Evolutionary conservation across 257 asterid species (phyloP), one percentile per base, ranked within the genome.

Genomic region (Cruciata laevipes): DNA sequence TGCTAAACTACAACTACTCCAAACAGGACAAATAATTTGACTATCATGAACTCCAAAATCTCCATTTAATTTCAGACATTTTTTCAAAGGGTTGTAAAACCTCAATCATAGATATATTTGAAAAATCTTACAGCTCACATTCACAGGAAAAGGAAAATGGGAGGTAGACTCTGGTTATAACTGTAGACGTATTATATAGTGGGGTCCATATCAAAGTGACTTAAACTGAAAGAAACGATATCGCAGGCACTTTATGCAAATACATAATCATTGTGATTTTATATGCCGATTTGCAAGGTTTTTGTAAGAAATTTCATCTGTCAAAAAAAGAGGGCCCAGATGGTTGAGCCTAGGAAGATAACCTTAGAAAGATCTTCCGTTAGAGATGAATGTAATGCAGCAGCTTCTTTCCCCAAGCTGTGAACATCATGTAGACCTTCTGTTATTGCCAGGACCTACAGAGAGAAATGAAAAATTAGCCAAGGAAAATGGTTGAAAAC

Each of bases 381-480:
- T 37, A 94, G 86, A 77, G 95, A 88, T 61, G 76, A 72, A 83
- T 94, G 99, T 68, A 90, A 85, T 2, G 82, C 81, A 62, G 96
- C 82, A 78, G 97, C 99, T 81, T 94, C 99, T 76, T 88, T 90
- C 47, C 95, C 99, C 87, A 88, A 78, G 73, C 85, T 77, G 83
- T 90, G 95, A 77, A 90, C 89, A 77, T 94, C 99, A 63, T 84
- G 95, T 71, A 94, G 80, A 76, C 83, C 97, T 85, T 86, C 99
- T 68, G 97, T 94, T 83, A 94, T 89, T 35, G 96, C 97, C 85
- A 94, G 79, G 71, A 94, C 96, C 99, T 94, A 79, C 24, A 61
- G 53, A 38, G 33, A 21, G 18, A 49, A 57, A 51, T 37, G 25
- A 63, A 32, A 12, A 24, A 6, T 55, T 63, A 16, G 57, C 61